These are phyloP conservation scores for Fallopia convolvulus DNA, from an alignment of 148 eudicot genomes.

Conservation along the genomic window DNA sequence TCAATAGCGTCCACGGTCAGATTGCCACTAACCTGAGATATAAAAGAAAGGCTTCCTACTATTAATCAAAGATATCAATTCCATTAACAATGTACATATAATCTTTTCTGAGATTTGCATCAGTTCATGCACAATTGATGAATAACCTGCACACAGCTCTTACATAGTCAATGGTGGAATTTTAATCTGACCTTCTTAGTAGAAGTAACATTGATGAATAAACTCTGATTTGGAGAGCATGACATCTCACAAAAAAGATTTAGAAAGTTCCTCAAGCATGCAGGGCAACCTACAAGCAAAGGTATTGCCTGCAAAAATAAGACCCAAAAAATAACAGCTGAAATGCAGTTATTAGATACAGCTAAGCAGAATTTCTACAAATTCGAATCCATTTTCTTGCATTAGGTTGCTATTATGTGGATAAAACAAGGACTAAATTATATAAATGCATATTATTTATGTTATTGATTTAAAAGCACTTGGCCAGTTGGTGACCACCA, in stretches of 20 bases:
- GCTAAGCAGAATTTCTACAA: background rate
- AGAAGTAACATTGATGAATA: constrained; percentile 64
- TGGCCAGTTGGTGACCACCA: background rate
- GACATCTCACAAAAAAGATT: constrained; percentile 78
- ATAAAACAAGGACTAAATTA: background rate
- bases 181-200: constrained; percentile 46
- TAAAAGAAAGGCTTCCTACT: constrained; percentile 14
- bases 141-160: background rate
- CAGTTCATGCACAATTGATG: background rate
- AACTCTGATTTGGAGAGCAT: constrained; percentile 81
- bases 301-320: constrained; percentile 58
- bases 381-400: background rate
- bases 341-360: background rate
- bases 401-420: background rate
- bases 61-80: constrained; percentile 1
- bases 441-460: background rate
- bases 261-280: constrained; percentile 76
- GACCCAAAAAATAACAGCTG: background rate
- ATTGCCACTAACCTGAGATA: constrained; percentile 65
- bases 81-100: background rate
- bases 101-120: background rate
- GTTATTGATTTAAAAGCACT: background rate
- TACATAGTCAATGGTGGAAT: background rate
- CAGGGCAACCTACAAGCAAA: constrained; percentile 83
- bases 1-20: constrained; percentile 82